phyloP scores from a whole-genome alignment of 352 stramenopile species.

The Globisporangium uncinulatum region DNA sequence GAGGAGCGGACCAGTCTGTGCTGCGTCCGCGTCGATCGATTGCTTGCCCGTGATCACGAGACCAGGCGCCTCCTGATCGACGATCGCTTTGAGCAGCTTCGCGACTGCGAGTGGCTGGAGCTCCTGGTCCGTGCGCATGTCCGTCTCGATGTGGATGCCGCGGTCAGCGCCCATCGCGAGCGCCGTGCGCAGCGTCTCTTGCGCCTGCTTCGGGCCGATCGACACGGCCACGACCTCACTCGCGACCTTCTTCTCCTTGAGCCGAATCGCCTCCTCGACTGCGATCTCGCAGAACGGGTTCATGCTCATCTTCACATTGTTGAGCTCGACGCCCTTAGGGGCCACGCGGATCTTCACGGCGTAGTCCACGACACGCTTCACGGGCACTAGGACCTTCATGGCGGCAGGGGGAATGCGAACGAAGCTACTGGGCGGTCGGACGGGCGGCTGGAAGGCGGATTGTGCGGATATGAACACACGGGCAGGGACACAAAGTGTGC shows the following conservation, averaged over 20 bases:
- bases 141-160: slow-evolving; percentile 96
- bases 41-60: slow-evolving; percentile 98
- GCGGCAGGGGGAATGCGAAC: background rate
- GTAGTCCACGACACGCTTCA: slow-evolving; percentile 98
- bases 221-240: slow-evolving; percentile 95
- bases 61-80: slow-evolving; percentile 90
- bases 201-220: slow-evolving; percentile 96
- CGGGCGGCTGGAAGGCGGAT: background rate
- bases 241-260: slow-evolving; percentile 97
- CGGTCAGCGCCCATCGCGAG: slow-evolving; percentile 93
- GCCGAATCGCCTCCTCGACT: slow-evolving; percentile 96
- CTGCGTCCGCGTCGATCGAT: slow-evolving; percentile 84
- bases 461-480: no score
- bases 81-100: slow-evolving; percentile 94
- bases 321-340: slow-evolving; percentile 93
- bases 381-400: slow-evolving; percentile 93
- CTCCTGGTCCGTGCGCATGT: slow-evolving; percentile 96
- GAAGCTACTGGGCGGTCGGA: background rate
- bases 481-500: no score
- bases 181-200: slow-evolving; percentile 95
- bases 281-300: slow-evolving; percentile 99
- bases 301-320: slow-evolving; percentile 99
- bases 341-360: slow-evolving; percentile 97
- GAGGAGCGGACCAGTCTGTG: slow-evolving; percentile 92
- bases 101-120: slow-evolving; percentile 97